Evolutionary conservation across 129 eudicot genomes (phyloP).

Genomic region (Sambucus nigra): DNA sequence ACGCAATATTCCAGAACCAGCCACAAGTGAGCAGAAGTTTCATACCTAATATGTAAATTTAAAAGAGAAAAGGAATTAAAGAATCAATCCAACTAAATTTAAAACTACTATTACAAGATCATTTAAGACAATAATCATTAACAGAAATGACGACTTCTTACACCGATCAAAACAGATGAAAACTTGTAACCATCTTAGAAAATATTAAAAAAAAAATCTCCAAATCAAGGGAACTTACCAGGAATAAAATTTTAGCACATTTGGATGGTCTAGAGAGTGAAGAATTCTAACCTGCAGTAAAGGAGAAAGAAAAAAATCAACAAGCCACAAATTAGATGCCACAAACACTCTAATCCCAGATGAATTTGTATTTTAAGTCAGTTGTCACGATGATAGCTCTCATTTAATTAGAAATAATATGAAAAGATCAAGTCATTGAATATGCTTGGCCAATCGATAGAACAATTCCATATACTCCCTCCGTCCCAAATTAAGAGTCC

Average conservation of each 20-base stretch:
- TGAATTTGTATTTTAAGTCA: background rate
- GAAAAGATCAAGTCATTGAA: background rate
- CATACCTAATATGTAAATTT: constrained; percentile 52
- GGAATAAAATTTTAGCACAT: constrained; percentile 74
- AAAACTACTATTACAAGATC: constrained; percentile 5
- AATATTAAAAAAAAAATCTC: too few species aligned
- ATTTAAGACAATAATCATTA: constrained; percentile 5
- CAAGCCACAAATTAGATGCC: background rate
- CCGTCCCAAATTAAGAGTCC: too few species aligned
- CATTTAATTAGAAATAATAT: background rate
- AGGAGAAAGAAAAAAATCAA: background rate
- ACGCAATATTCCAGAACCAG: constrained; percentile 92
- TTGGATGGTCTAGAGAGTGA: constrained; percentile 72
- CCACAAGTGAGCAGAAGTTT: constrained; percentile 95
- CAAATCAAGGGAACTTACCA: constrained; percentile 43
- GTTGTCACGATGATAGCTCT: background rate
- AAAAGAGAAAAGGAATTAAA: constrained; percentile 1
- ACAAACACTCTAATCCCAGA: background rate
- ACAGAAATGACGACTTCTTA: constrained; percentile 3
- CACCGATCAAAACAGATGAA: background rate
- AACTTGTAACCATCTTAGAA: too few species aligned
- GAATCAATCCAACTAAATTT: background rate
- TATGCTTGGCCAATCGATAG: background rate
- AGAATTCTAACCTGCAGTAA: constrained; percentile 72
- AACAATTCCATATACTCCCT: background rate